These are phyloP conservation scores for Leccinum broughii DNA, from an alignment of 768 basidiomycete species.

Conservation along the genomic window DNA sequence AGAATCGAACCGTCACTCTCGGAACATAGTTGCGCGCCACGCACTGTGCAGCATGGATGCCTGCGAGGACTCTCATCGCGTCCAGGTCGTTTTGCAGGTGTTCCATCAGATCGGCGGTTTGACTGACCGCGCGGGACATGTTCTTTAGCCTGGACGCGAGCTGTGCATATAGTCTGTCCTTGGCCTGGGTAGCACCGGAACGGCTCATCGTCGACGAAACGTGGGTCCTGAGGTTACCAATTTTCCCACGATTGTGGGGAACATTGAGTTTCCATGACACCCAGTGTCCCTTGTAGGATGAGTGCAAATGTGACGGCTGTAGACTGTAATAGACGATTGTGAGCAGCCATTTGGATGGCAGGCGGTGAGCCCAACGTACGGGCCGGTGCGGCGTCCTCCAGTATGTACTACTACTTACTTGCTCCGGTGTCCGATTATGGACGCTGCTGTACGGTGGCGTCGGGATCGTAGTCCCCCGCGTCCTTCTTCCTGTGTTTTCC, in stretches of 20 bases:
- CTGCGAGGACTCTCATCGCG: constrained; percentile 78
- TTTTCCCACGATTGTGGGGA: constrained; percentile 17
- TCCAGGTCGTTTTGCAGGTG: constrained; percentile 73
- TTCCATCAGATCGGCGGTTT: constrained; percentile 77
- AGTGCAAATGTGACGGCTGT: neutral
- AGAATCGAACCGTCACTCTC: neutral
- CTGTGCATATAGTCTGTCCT: constrained; percentile 79
- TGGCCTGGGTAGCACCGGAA: constrained; percentile 69
- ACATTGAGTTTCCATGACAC: neutral
- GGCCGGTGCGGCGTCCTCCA: neutral
- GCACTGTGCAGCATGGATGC: constrained; percentile 80
- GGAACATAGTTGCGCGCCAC: constrained; percentile 21
- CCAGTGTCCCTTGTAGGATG: neutral
- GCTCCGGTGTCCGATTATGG: neutral
- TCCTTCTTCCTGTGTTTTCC: constrained; percentile 11
- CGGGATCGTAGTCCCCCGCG: neutral
- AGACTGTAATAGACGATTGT: neutral
- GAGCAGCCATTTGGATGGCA: neutral
- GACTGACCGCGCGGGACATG: constrained; percentile 65
- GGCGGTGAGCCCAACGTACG: no score
- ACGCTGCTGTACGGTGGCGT: constrained; percentile 11
- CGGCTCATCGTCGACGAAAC: constrained; percentile 19
- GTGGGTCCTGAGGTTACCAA: neutral
- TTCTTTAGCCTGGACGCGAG: constrained; percentile 67
- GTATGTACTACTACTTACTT: neutral